Conservation (phyloP, 352 stramenopile genomes). For the Pythium aristosporum region DNA sequence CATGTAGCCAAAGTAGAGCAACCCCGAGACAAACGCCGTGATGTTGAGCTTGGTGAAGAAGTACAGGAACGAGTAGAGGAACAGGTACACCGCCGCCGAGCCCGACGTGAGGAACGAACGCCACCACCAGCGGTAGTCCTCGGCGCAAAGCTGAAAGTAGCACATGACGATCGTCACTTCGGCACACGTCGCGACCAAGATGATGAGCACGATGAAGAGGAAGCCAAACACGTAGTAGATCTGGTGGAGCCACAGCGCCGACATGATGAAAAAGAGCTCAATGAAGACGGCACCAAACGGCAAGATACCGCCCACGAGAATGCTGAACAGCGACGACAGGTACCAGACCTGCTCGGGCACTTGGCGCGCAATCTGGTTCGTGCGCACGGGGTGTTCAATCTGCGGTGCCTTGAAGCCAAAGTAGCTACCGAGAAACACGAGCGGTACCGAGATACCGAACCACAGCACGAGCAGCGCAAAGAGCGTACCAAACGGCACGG, state of each 20-base stretch:
- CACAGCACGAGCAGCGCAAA: conserved; percentile 97
- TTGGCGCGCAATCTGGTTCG: conserved; percentile 90
- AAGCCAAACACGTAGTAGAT: conserved; percentile 99
- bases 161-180: conserved; percentile 99
- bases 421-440: conserved; percentile 98
- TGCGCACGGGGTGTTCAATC: conserved; percentile 88
- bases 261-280: conserved; percentile 99
- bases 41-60: conserved; percentile 98
- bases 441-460: conserved; percentile 97
- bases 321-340: conserved; percentile 91
- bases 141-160: conserved; percentile 99
- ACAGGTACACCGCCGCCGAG: conserved; percentile 96
- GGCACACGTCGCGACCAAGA: conserved; percentile 97
- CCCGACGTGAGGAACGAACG: conserved; percentile 95
- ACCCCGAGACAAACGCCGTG: conserved; percentile 87
- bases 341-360: conserved; percentile 96
- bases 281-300: conserved; percentile 99
- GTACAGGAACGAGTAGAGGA: conserved; percentile 99
- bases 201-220: conserved; percentile 97
- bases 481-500: conserved; percentile 96
- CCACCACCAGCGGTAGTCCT: conserved; percentile 99
- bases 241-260: conserved; percentile 98
- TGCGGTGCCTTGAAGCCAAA: conserved; percentile 92
- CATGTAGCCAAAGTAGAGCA: conserved; percentile 99
- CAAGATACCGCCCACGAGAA: conserved; percentile 96